A percentile compares a stretch with the other conserved stretches of the same genome.
phyloP scores from a whole-genome alignment of 2,329 filamentous ascomycete genomes.

The Verticillium nubilum region DNA sequence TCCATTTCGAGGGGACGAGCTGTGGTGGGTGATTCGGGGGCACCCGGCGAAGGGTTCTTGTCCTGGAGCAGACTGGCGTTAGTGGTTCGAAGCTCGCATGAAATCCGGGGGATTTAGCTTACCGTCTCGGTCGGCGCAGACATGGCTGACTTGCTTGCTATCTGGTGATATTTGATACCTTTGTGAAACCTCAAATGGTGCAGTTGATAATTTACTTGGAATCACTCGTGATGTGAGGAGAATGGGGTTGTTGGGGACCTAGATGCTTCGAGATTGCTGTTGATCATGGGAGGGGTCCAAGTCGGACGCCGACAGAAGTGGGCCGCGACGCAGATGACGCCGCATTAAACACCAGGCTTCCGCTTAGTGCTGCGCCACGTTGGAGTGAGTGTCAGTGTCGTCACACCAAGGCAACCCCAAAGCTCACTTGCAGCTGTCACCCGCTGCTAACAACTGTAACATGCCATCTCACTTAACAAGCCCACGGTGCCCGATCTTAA shows the following conservation, averaged over 20 bases:
- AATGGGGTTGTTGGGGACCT: neutral
- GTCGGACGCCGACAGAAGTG: conserved; percentile 10
- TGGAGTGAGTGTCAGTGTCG: neutral
- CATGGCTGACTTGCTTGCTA: conserved; percentile 25
- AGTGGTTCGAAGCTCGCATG: conserved; percentile 11
- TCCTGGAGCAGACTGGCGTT: conserved; percentile 2
- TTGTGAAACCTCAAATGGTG: neutral
- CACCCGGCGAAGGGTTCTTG: conserved; percentile 23
- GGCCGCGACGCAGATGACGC: conserved; percentile 15
- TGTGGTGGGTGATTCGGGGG: conserved; percentile 61
- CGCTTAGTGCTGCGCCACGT: neutral
- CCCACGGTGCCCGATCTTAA: too few relatives aligned
- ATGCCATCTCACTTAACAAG: neutral
- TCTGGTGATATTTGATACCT: neutral
- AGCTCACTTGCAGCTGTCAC: neutral
- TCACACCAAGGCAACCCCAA: neutral
- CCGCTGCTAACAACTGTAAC: neutral
- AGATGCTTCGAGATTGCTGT: conserved; percentile 7
- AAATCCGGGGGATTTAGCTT: conserved; percentile 22
- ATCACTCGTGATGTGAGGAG: neutral
- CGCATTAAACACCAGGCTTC: conserved; percentile 1
- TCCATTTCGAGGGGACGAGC: conserved; percentile 61
- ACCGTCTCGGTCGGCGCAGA: conserved; percentile 38
- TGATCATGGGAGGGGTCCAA: conserved; percentile 9
- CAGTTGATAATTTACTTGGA: neutral